Percentiles rank a stretch among this genome's conserved stretches.
Evolutionary conservation across 78 protist genomes (phyloP).

Genomic region (Dictyostelium brefeldianum): DNA sequence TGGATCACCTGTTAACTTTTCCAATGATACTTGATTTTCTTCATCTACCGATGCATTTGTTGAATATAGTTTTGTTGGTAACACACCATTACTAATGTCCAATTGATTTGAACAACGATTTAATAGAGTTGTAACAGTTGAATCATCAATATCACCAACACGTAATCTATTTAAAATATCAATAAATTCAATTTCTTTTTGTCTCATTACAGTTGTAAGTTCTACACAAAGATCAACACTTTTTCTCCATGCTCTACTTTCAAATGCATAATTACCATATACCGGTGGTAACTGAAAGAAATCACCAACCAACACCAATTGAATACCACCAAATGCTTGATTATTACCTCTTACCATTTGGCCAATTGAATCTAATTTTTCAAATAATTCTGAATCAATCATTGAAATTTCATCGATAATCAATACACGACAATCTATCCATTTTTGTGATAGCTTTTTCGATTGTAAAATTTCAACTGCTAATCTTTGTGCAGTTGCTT

Average conservation of each 20-base stretch:
- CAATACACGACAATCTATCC: constrained; percentile 67
- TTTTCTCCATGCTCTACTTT: constrained; percentile 36
- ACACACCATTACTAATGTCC: constrained; percentile 67
- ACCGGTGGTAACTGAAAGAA: constrained; percentile 95
- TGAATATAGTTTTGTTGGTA: constrained; percentile 72
- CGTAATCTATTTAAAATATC: constrained; percentile 36
- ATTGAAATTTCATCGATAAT: constrained; percentile 95
- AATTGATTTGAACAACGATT: constrained; percentile 12
- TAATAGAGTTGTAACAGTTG: neutral
- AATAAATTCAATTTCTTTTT: constrained; percentile 44
- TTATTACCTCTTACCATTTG: constrained; percentile 46
- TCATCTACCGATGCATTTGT: constrained; percentile 53
- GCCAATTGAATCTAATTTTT: constrained; percentile 76
- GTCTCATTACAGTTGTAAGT: constrained; percentile 69
- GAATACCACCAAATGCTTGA: constrained; percentile 92
- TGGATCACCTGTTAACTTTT: constrained; percentile 25
- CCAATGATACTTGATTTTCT: constrained; percentile 43
- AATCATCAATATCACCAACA: neutral
- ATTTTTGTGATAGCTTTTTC: constrained; percentile 20
- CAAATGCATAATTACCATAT: constrained; percentile 63
- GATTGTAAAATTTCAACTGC: constrained; percentile 30
- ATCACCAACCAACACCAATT: constrained; percentile 92
- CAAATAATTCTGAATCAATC: constrained; percentile 88
- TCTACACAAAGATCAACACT: constrained; percentile 32
- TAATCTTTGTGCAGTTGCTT: constrained; percentile 42